A percentile compares a stretch with the other conserved stretches of the same genome.
These are phyloP conservation scores for Rubia tinctorum DNA, from an alignment of 305 asterid genomes.

Conservation along the genomic window DNA sequence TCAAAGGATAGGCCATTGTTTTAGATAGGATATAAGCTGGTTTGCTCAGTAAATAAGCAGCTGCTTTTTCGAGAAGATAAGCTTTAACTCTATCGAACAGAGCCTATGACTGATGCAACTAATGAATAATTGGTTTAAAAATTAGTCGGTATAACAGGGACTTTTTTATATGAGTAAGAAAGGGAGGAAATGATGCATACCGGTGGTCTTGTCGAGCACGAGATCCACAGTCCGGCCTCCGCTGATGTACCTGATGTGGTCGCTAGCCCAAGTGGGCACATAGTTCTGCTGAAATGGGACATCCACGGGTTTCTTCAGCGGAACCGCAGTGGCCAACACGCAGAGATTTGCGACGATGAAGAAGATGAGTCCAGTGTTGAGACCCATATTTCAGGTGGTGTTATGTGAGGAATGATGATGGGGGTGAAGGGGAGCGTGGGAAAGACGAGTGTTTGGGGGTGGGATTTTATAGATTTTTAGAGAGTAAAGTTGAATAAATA, in stretches of 20 bases:
- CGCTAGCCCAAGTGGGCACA: constrained; percentile 33
- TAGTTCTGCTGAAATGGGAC: constrained; percentile 34
- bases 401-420: not conserved
- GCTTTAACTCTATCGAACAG: too few species aligned
- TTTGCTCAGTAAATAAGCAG: too few species aligned
- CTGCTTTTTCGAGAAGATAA: too few species aligned
- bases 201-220: constrained; percentile 35
- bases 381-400: constrained; percentile 10
- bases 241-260: constrained; percentile 34
- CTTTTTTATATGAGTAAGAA: too few species aligned
- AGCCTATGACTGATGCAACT: too few species aligned
- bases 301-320: constrained; percentile 30
- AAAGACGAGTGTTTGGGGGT: not conserved
- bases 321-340: constrained; percentile 20
- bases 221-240: constrained; percentile 29
- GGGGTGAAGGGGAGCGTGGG: not conserved
- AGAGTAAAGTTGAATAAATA: not conserved
- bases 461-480: constrained; percentile 6
- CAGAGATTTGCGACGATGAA: constrained; percentile 18
- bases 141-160: too few species aligned
- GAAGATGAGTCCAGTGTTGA: not conserved
- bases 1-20: too few species aligned
- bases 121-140: too few species aligned
- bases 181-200: constrained; percentile 6
- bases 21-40: too few species aligned